Base-by-base conservation (phyloP, 2,329 filamentous ascomycete genomes). In the Monilinia vaccinii-corymbosi region DNA sequence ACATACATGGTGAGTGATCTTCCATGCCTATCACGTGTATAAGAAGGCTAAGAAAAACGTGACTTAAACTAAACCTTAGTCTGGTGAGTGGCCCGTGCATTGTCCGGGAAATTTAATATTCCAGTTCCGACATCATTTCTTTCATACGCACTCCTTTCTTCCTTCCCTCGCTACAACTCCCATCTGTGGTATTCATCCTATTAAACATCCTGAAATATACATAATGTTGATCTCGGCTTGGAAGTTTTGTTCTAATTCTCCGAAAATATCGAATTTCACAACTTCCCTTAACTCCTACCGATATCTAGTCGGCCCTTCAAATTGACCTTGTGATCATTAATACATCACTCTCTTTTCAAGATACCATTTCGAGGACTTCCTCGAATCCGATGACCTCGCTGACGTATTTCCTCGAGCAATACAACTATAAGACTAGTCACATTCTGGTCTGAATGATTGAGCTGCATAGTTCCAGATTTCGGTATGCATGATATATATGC, bases 291-390 rank as follows among this genome's bases (percentile, higher is more conserved):
- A 18, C n/a, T 32, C 2, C 32, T 44, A 13, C 13, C n/a, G 25
- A 44, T 23, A 25, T 44, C 28, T 4, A 53, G 28, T 53, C 51
- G 51, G 51, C 38, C 51, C 51, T 38, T 23, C 38, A 44, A 53
- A 44, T 34, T 44, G 38, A 44, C 38, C 51, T 53, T 53, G 51
- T 53, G 51, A 53, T 53, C 51, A 53, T 23, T 28, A n/a, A n/a
- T n/a, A 53, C 18, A 53, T 32, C 25, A 53, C 28, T 44, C 38
- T 53, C 38, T 44, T 21, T 7, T 44, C n/a, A 5, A 44, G 32
- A 53, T 28, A 53, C 21, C 18, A 53, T 21, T n/a, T 53, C 36
- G n/a, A 32, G 8, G 28, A 44, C 28, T 53, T 16, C 8, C 18
- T 23, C 28, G 14, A 53, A 42, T 31, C 51, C 14, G 51, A 53